Conservation (phyloP, 345 rosid species). For the Gossypium thurberi region DNA sequence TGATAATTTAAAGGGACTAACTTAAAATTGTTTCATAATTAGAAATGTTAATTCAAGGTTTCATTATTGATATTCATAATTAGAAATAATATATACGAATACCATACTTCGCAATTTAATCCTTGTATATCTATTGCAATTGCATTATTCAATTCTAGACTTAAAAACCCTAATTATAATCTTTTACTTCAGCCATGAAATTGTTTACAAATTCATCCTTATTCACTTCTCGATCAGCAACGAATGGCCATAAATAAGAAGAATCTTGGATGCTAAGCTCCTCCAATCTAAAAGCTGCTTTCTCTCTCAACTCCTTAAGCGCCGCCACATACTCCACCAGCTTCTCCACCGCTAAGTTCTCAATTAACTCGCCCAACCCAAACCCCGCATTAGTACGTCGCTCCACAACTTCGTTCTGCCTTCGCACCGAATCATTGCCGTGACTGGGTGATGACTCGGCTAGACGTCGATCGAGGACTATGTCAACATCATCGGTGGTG, state of each 20-base stretch:
- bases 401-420: not conserved
- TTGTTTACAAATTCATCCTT: not conserved
- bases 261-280: not conserved
- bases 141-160: not conserved
- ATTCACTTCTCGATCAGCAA: not conserved
- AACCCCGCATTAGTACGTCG: not conserved
- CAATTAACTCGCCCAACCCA: conserved; percentile 10
- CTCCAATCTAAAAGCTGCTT: not conserved
- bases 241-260: not conserved
- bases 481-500: not conserved
- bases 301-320: not conserved
- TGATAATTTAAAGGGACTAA: too few species aligned
- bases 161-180: not conserved
- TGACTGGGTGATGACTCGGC: not conserved
- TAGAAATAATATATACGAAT: too few species aligned
- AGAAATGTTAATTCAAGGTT: too few species aligned
- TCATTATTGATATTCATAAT: too few species aligned
- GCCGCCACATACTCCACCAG: not conserved
- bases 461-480: not conserved
- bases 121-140: not conserved
- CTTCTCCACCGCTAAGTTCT: not conserved
- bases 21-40: too few species aligned
- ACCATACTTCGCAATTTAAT: not conserved
- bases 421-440: not conserved
- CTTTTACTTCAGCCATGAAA: not conserved